These are phyloP conservation scores for Kappamyces sp. DNA, from an alignment of 192 early-diverging fungal species.

Conservation along the genomic window DNA sequence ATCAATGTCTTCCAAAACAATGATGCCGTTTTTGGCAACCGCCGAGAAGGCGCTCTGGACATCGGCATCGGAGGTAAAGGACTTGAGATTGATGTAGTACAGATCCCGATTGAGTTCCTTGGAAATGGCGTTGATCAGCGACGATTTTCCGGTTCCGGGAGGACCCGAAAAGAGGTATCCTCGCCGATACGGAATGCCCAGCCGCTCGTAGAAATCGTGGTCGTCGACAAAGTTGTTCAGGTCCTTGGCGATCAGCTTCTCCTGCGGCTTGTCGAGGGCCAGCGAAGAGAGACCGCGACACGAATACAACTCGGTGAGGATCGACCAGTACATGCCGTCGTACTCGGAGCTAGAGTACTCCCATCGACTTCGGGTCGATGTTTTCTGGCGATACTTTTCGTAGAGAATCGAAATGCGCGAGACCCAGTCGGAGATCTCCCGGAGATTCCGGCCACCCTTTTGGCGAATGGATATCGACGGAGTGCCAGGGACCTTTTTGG, in stretches of 20 bases:
- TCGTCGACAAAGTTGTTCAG: constrained; percentile 46
- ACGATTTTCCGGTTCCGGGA: constrained; percentile 44
- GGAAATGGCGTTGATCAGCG: constrained; percentile 38
- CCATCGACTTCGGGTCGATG: constrained; percentile 27
- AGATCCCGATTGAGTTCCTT: constrained; percentile 36
- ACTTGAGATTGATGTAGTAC: constrained; percentile 43
- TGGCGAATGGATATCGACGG: constrained; percentile 30
- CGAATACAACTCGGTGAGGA: constrained; percentile 23
- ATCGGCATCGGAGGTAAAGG: constrained; percentile 30
- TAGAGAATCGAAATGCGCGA: constrained; percentile 24
- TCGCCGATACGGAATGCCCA: constrained; percentile 58
- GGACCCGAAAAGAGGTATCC: constrained; percentile 39
- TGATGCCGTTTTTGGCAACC: constrained; percentile 31
- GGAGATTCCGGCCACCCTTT: constrained; percentile 8
- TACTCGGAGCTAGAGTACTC: constrained; percentile 24
- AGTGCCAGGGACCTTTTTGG: constrained; percentile 22
- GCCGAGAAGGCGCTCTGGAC: constrained; percentile 40
- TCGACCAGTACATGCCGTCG: constrained; percentile 14
- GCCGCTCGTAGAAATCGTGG: constrained; percentile 51
- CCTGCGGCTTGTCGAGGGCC: constrained; percentile 44
- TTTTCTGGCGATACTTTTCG: constrained; percentile 20
- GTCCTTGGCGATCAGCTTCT: constrained; percentile 42
- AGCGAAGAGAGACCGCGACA: constrained; percentile 46
- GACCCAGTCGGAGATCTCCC: constrained; percentile 31
- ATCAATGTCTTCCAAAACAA: constrained; percentile 33